phyloP scores from a whole-genome alignment of 2,329 filamentous ascomycete genomes.

The Macroventuria anomochaeta region DNA sequence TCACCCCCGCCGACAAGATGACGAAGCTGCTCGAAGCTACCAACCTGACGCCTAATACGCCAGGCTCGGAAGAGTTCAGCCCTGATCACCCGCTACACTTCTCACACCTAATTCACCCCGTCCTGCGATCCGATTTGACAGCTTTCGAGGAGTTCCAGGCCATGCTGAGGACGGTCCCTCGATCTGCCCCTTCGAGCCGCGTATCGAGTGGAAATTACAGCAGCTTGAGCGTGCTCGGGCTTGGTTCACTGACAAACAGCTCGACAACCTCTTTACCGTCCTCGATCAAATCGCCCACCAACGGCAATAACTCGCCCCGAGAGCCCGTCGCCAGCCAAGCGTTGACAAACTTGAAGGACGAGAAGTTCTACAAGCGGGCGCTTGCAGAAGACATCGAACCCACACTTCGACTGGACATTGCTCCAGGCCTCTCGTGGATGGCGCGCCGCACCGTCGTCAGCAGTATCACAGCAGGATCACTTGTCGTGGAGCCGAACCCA shows the following conservation, averaged over 20 bases:
- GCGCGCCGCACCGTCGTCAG: conserved; percentile 83
- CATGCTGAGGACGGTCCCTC: conserved; percentile 70
- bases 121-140: conserved; percentile 80
- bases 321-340: conserved; percentile 33
- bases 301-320: conserved; percentile 45
- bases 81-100: conserved; percentile 75
- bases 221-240: conserved; percentile 65
- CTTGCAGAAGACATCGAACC: conserved; percentile 93
- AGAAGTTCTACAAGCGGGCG: conserved; percentile 90
- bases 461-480: conserved; percentile 80
- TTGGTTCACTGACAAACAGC: conserved; percentile 60
- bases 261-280: conserved; percentile 60
- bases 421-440: conserved; percentile 92
- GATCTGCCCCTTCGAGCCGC: conserved; percentile 67
- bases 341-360: conserved; percentile 78
- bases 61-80: conserved; percentile 59
- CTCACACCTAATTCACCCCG: conserved; percentile 79
- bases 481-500: conserved; percentile 82
- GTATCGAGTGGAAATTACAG: conserved; percentile 75
- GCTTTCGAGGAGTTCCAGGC: conserved; percentile 86
- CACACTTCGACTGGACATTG: conserved; percentile 84
- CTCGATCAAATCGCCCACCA: conserved; percentile 57
- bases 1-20: conserved; percentile 63
- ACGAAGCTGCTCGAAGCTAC: conserved; percentile 67
- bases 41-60: conserved; percentile 58